phyloP scores from a whole-genome alignment of 192 early-diverging fungal species.

The Backusella macrospora region DNA sequence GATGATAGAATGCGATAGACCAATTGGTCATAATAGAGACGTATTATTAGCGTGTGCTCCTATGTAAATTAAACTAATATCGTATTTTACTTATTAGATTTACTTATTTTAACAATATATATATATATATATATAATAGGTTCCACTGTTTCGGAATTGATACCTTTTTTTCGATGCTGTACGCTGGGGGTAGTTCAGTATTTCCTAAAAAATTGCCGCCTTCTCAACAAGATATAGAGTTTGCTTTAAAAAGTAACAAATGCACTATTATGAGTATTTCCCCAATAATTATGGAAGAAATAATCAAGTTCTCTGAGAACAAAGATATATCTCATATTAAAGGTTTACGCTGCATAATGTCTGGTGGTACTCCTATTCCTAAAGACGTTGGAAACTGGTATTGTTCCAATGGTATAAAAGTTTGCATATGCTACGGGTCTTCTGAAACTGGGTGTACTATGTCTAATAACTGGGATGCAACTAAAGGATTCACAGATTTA shows the following conservation, averaged over 20 bases:
- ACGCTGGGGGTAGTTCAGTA: neutral
- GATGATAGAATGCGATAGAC: neutral
- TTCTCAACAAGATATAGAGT: slow-evolving; percentile 1
- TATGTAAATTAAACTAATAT: neutral
- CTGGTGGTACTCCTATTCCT: neutral
- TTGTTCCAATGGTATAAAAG: neutral
- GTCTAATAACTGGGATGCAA: neutral
- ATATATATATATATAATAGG: neutral
- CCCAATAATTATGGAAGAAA: neutral
- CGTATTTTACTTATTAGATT: neutral
- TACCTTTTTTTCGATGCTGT: neutral
- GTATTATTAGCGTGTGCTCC: neutral
- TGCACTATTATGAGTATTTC: neutral
- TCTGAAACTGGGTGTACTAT: neutral
- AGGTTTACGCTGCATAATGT: neutral
- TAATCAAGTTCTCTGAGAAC: neutral
- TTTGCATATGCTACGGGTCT: neutral
- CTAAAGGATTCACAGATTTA: neutral
- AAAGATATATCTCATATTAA: slow-evolving; percentile 9
- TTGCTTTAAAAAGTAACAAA: slow-evolving; percentile 10
- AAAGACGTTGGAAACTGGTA: neutral
- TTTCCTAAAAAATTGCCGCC: slow-evolving; percentile 1
- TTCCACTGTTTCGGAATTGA: slow-evolving; percentile 2
- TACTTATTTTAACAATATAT: neutral
- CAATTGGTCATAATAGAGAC: neutral